A percentile compares a stretch with the other conserved stretches of the same genome.
phyloP scores from a whole-genome alignment of 1,284 basidiomycete species.

The Pseudozyma sp. region DNA sequence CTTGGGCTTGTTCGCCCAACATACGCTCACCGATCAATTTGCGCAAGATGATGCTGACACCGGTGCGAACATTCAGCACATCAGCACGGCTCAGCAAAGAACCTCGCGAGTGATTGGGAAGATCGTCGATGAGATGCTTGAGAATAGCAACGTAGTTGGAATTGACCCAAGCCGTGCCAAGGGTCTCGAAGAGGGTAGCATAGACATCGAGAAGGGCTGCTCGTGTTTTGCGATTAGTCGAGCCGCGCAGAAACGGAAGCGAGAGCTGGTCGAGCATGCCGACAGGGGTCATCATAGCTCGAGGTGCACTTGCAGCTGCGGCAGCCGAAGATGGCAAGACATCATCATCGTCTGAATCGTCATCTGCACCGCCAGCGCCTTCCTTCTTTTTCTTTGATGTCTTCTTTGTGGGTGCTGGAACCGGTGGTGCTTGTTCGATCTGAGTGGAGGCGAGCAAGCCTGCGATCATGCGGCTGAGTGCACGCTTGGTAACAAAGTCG shows the following conservation, averaged over 20 bases:
- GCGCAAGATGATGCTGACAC: constrained; percentile 81
- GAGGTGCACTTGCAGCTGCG: constrained; percentile 75
- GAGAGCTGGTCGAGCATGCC: constrained; percentile 88
- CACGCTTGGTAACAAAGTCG: constrained; percentile 85
- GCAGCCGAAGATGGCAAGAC: constrained; percentile 46
- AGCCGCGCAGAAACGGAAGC: constrained; percentile 80
- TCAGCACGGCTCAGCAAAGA: constrained; percentile 72
- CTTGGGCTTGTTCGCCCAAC: constrained; percentile 88
- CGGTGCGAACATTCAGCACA: constrained; percentile 77
- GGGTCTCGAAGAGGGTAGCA: constrained; percentile 78
- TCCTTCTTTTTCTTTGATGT: constrained; percentile 74
- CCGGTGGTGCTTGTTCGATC: constrained; percentile 74
- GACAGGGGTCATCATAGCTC: constrained; percentile 79
- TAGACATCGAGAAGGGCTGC: constrained; percentile 93
- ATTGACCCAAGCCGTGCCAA: constrained; percentile 85
- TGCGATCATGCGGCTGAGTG: constrained; percentile 83
- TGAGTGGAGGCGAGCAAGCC: constrained; percentile 88
- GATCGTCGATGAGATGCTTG: constrained; percentile 79
- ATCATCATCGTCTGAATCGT: constrained; percentile 73
- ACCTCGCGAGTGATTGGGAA: constrained; percentile 71
- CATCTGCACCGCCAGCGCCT: constrained; percentile 20
- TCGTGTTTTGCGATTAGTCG: constrained; percentile 76
- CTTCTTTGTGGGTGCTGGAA: constrained; percentile 56
- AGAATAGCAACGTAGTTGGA: constrained; percentile 83
- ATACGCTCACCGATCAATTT: constrained; percentile 88